Conservation (phyloP, 108 stramenopile genomes). For the Skeletonema potamos region DNA sequence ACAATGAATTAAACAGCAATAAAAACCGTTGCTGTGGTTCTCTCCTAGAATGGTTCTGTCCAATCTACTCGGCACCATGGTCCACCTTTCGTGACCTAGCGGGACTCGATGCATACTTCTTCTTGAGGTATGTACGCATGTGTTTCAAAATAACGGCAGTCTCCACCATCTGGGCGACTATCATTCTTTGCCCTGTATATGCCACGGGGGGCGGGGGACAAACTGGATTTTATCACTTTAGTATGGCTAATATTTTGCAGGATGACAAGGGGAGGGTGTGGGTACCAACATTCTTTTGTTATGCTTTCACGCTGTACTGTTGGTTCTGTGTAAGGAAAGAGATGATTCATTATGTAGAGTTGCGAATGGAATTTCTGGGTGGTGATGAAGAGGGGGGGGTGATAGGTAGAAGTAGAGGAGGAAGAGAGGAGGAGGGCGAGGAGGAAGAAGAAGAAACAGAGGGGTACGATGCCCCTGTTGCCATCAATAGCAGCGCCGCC, state of each 20-base stretch:
- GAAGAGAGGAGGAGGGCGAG: neutral
- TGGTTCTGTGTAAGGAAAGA: conserved; percentile 86
- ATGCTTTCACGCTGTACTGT: conserved; percentile 76
- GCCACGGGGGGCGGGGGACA: conserved; percentile 65
- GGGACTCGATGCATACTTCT: conserved; percentile 93
- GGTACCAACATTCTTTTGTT: conserved; percentile 87
- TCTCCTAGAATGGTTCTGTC: conserved; percentile 33
- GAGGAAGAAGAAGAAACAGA: conserved; percentile 2
- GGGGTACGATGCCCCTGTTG: conserved; percentile 31
- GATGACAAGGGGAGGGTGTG: conserved; percentile 70
- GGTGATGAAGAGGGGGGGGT: conserved; percentile 49
- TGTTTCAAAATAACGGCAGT: conserved; percentile 81
- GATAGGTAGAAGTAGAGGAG: neutral
- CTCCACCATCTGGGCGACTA: conserved; percentile 72
- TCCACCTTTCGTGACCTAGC: conserved; percentile 44
- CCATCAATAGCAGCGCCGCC: neutral
- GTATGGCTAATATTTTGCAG: conserved; percentile 75
- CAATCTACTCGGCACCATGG: conserved; percentile 43
- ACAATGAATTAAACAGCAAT: neutral
- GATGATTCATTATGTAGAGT: conserved; percentile 84
- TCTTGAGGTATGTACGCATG: conserved; percentile 85
- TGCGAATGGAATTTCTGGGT: conserved; percentile 74
- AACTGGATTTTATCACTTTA: conserved; percentile 82
- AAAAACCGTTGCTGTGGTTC: neutral
- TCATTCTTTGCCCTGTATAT: conserved; percentile 76